phyloP scores from a whole-genome alignment of 129 eudicot species.

The Arctium lappa region DNA sequence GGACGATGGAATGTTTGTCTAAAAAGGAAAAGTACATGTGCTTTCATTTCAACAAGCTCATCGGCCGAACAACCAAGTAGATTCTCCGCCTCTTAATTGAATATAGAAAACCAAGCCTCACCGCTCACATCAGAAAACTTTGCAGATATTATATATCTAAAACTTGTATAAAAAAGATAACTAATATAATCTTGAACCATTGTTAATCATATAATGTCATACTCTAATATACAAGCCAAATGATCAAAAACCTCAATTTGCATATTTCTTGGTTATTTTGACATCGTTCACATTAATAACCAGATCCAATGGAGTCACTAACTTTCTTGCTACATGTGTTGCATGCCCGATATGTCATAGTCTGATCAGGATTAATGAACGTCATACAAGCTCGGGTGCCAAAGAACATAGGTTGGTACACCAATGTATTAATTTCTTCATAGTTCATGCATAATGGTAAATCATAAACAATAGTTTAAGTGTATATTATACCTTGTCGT shows the following conservation, averaged over 20 bases:
- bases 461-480: too few species aligned
- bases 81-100: slow-evolving; percentile 60
- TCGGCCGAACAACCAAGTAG: slow-evolving; percentile 64
- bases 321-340: slow-evolving; percentile 73
- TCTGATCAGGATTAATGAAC: slow-evolving; percentile 54
- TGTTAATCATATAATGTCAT: too few species aligned
- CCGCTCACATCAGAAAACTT: slow-evolving; percentile 59
- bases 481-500: slow-evolving; percentile 40
- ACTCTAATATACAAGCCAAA: too few species aligned
- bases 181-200: too few species aligned
- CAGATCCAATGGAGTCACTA: slow-evolving; percentile 55
- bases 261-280: slow-evolving; percentile 50
- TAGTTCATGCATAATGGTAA: too few species aligned
- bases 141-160: slow-evolving; percentile 46
- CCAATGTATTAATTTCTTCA: neutral
- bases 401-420: slow-evolving; percentile 50
- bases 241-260: slow-evolving; percentile 42
- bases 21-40: slow-evolving; percentile 2
- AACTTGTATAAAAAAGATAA: neutral
- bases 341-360: slow-evolving; percentile 71
- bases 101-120: slow-evolving; percentile 57
- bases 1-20: too few species aligned
- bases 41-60: slow-evolving; percentile 6
- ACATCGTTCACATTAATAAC: slow-evolving; percentile 70
- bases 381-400: slow-evolving; percentile 48